These are phyloP conservation scores for Penicillium sp. DNA, from an alignment of 2,329 filamentous ascomycete species.

Conservation along the genomic window DNA sequence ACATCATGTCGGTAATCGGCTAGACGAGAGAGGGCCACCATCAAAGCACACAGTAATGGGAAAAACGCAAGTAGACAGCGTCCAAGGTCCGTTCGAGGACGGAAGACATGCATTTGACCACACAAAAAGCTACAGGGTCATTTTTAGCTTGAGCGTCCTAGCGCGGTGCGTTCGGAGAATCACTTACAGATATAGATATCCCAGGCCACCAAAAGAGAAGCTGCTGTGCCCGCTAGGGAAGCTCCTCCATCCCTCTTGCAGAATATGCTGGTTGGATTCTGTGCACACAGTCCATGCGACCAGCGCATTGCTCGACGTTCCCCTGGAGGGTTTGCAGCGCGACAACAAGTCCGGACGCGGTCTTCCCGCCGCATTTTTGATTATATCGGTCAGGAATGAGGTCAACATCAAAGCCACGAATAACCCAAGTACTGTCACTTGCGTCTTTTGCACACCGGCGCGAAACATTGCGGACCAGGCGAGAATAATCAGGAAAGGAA, in stretches of 20 bases:
- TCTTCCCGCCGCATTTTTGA: constrained; percentile 84
- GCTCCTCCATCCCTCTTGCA: constrained; percentile 64
- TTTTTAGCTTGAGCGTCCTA: not conserved
- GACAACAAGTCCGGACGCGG: constrained; percentile 83
- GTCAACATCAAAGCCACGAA: constrained; percentile 73
- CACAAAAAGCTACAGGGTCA: constrained; percentile 38
- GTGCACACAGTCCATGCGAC: constrained; percentile 49
- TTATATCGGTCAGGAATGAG: constrained; percentile 78
- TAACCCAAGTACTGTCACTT: constrained; percentile 80
- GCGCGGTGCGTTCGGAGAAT: not conserved
- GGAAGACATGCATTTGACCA: constrained; percentile 58
- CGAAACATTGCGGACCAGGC: constrained; percentile 62
- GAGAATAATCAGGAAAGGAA: constrained; percentile 67
- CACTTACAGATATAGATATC: constrained; percentile 53
- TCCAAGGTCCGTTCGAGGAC: constrained; percentile 56
- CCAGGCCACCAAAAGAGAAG: constrained; percentile 60
- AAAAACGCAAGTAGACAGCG: constrained; percentile 54
- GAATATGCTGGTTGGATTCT: constrained; percentile 51
- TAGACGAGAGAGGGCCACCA: constrained; percentile 61
- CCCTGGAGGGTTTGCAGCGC: constrained; percentile 71
- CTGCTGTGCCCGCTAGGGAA: constrained; percentile 63
- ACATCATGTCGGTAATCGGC: constrained; percentile 65
- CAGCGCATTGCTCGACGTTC: constrained; percentile 54
- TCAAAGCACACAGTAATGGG: constrained; percentile 55
- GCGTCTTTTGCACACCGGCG: constrained; percentile 71